Evolutionary conservation across 306 rosid genomes (phyloP).

Genomic region (Psophocarpus tetragonolobus): DNA sequence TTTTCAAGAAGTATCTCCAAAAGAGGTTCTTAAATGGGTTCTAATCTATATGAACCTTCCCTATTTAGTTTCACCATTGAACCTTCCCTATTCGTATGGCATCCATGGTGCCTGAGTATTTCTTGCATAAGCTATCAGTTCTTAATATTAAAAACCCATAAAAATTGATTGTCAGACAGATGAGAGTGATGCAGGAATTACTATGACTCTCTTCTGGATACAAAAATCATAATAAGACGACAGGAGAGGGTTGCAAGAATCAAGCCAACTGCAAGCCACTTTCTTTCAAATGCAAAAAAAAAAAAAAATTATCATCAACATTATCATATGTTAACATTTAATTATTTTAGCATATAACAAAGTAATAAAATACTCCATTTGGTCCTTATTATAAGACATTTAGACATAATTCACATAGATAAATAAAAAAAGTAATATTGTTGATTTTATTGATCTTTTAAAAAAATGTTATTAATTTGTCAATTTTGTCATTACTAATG

Average conservation of each 20-base stretch:
- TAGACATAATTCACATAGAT: too few species aligned
- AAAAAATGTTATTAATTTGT: too few species aligned
- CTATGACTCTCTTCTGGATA: too few species aligned
- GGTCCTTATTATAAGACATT: too few species aligned
- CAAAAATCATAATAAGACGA: too few species aligned
- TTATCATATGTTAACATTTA: too few species aligned
- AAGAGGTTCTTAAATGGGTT: background rate
- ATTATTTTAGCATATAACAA: too few species aligned
- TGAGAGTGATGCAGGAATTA: background rate
- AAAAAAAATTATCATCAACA: background rate
- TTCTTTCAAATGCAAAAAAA: background rate
- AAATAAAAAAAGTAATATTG: too few species aligned
- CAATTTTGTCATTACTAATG: too few species aligned
- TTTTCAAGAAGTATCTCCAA: background rate
- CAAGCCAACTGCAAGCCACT: background rate
- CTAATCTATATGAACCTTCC: background rate
- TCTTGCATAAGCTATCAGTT: background rate
- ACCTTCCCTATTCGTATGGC: background rate
- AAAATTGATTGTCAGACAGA: background rate
- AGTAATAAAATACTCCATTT: too few species aligned
- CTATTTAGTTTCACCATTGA: background rate
- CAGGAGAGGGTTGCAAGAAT: background rate
- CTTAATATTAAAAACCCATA: background rate
- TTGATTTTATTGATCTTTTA: too few species aligned
- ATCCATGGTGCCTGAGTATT: background rate